Evolutionary conservation across 2,329 filamentous ascomycete genomes (phyloP).

Genomic region (Uncinocarpus reesii): DNA sequence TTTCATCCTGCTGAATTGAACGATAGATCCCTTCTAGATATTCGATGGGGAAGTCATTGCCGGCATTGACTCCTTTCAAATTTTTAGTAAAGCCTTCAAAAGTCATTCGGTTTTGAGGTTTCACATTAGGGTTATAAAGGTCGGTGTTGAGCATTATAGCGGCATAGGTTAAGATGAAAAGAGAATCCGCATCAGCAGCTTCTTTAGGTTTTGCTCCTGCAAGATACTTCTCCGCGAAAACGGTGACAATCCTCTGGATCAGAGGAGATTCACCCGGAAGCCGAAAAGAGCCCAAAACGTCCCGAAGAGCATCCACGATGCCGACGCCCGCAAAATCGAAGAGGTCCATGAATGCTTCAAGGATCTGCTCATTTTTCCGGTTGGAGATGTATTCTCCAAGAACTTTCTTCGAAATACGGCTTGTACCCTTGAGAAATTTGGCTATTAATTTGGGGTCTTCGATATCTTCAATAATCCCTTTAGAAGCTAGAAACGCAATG

Average conservation of each 20-base stretch:
- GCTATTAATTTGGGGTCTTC: constrained; percentile 68
- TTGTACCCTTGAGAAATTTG: constrained; percentile 77
- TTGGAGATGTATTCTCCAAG: constrained; percentile 92
- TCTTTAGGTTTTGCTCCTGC: constrained; percentile 57
- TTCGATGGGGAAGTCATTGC: constrained; percentile 70
- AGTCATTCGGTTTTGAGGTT: constrained; percentile 69
- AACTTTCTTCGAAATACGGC: constrained; percentile 76
- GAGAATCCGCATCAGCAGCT: constrained; percentile 74
- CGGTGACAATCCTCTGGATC: constrained; percentile 83
- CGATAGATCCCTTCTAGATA: constrained; percentile 82
- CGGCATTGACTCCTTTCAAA: constrained; percentile 78
- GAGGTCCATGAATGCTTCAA: constrained; percentile 72
- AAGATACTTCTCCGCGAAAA: constrained; percentile 79
- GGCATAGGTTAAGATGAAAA: constrained; percentile 85
- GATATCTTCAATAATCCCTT: constrained; percentile 72
- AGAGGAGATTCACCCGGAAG: constrained; percentile 85
- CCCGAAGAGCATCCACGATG: constrained; percentile 78
- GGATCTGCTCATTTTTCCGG: constrained; percentile 70
- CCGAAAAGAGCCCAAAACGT: constrained; percentile 83
- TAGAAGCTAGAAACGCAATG: constrained; percentile 70
- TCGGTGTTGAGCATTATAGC: constrained; percentile 98
- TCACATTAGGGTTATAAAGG: constrained; percentile 84
- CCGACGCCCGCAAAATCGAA: constrained; percentile 82
- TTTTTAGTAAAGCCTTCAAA: constrained; percentile 75
- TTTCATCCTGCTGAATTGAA: constrained; percentile 85